phyloP scores from a whole-genome alignment of 2,329 filamentous ascomycete genomes.

The Xylaria sp. region DNA sequence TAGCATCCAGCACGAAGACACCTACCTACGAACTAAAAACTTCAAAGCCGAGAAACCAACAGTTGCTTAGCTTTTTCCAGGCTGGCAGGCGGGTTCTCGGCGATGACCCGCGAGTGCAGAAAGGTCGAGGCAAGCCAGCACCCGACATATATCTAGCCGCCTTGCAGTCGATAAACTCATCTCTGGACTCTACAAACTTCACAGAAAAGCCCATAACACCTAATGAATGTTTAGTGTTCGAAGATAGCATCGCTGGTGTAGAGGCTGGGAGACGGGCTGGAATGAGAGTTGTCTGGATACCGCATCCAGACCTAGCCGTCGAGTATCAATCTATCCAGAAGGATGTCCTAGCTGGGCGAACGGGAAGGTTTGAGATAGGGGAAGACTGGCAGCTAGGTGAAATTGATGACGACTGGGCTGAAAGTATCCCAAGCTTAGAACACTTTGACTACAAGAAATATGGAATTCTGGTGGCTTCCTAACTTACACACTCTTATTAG shows the following conservation, averaged over 20 bases:
- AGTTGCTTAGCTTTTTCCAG: conserved; percentile 56
- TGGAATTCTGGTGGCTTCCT: conserved; percentile 4
- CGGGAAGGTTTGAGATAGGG: conserved; percentile 25
- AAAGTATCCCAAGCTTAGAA: conserved; percentile 12
- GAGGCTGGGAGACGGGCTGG: conserved; percentile 75
- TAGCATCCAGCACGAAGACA: conserved; percentile 11
- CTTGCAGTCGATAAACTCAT: conserved; percentile 69
- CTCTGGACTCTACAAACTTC: conserved; percentile 52
- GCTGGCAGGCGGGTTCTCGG: conserved; percentile 67
- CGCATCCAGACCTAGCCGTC: conserved; percentile 65
- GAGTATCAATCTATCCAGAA: conserved; percentile 48
- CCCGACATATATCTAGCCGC: conserved; percentile 78
- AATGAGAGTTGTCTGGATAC: conserved; percentile 78
- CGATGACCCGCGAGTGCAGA: conserved; percentile 70
- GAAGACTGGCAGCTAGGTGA: conserved; percentile 22
- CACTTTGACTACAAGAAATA: conserved; percentile 24
- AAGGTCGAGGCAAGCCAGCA: conserved; percentile 74
- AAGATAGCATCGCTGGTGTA: conserved; percentile 76
- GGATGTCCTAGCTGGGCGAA: conserved; percentile 45
- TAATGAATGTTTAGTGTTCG: conserved; percentile 76
- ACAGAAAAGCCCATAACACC: conserved; percentile 61
- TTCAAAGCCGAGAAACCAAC: conserved; percentile 39
- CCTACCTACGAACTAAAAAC: conserved; percentile 9
- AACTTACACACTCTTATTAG: neutral
- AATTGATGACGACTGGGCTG: conserved; percentile 26